phyloP scores from a whole-genome alignment of 2,329 filamentous ascomycete species.

The Aspergillus novoparasiticus region DNA sequence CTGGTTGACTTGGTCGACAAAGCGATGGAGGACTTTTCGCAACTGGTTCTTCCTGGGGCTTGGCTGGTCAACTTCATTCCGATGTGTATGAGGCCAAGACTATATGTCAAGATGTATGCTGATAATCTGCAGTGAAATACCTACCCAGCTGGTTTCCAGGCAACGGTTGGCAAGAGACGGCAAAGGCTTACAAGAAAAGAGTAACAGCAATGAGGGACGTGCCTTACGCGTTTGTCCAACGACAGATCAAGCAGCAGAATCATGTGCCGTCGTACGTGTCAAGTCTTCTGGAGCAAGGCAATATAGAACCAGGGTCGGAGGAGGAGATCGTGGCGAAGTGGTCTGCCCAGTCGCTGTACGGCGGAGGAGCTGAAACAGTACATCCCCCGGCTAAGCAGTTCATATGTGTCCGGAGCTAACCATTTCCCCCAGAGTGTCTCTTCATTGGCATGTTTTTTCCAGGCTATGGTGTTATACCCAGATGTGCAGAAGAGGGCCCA shows the following conservation, averaged over 20 bases:
- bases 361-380: conserved; percentile 3
- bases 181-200: not conserved
- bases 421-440: not conserved
- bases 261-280: not conserved
- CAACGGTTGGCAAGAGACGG: not conserved
- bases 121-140: not conserved
- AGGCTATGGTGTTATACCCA: conserved; percentile 2
- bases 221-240: conserved; percentile 4
- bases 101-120: too few species aligned
- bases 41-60: not conserved
- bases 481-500: conserved; percentile 2
- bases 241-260: not conserved
- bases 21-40: conserved; percentile 2
- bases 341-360: conserved; percentile 1
- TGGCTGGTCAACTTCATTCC: conserved; percentile 4
- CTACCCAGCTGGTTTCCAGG: conserved; percentile 5
- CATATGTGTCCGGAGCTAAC: too few species aligned
- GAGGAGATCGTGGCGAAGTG: conserved; percentile 1
- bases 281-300: not conserved
- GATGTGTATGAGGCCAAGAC: not conserved
- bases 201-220: not conserved
- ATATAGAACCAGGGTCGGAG: not conserved
- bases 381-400: not conserved
- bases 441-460: not conserved
- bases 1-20: conserved; percentile 2